Percentiles rank a stretch among this genome's conserved stretches.
These are phyloP conservation scores for Ricinus communis DNA, from an alignment of 345 rosid species.

Conservation along the genomic window DNA sequence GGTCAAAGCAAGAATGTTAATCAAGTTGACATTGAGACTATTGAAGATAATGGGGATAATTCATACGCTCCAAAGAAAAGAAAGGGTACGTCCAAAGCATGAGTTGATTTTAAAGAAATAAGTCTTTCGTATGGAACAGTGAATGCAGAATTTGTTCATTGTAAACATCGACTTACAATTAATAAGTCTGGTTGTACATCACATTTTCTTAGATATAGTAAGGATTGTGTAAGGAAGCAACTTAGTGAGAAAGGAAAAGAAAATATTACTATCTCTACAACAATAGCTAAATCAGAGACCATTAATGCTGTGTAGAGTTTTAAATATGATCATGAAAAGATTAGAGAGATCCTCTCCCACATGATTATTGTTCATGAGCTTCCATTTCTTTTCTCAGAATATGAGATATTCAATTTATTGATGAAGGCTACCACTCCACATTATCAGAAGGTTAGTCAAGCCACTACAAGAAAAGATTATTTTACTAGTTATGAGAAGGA, in stretches of 20 bases:
- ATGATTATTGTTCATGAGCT: constrained; percentile 1
- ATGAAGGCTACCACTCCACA: not conserved
- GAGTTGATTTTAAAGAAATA: too few species aligned
- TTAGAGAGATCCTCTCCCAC: not conserved
- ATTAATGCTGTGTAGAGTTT: not conserved
- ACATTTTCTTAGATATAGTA: too few species aligned
- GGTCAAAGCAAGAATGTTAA: too few species aligned
- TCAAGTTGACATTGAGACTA: too few species aligned
- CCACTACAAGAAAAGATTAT: too few species aligned
- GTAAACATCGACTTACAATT: not conserved
- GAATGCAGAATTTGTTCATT: too few species aligned
- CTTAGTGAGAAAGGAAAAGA: not conserved
- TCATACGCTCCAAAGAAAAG: too few species aligned
- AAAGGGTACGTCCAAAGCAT: too few species aligned
- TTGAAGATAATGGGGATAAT: too few species aligned
- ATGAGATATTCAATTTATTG: not conserved
- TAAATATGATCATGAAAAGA: not conserved
- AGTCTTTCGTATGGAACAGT: too few species aligned
- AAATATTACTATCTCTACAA: not conserved
- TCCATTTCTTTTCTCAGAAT: not conserved
- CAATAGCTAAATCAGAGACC: not conserved
- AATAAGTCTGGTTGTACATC: not conserved
- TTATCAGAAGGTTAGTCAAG: not conserved
- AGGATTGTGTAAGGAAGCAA: not conserved
- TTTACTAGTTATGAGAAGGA: too few species aligned